A percentile compares a stretch with the other conserved stretches of the same genome.
Evolutionary conservation across 2,329 filamentous ascomycete species (phyloP).

Genomic region (Ambrosiella beaveri): DNA sequence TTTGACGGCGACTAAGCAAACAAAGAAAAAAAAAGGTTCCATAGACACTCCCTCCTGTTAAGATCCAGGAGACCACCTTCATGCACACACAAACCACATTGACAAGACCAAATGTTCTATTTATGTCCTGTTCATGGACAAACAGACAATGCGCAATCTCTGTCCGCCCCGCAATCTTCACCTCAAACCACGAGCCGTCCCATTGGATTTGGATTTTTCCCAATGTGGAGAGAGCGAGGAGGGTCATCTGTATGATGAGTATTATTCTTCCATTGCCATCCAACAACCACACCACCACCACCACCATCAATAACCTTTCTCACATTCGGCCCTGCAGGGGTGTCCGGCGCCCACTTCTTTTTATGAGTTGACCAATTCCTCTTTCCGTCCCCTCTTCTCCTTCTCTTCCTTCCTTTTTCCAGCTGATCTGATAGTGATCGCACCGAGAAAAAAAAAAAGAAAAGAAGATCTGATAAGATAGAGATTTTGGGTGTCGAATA

Average conservation of each 20-base stretch:
- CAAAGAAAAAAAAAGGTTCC: neutral
- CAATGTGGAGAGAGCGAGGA: too few species aligned
- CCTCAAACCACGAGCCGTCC: neutral
- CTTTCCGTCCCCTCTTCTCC: neutral
- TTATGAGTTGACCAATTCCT: neutral
- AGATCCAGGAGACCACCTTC: neutral
- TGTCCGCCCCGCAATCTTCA: neutral
- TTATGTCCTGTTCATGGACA: neutral
- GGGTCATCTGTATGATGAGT: too few species aligned
- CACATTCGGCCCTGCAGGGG: neutral
- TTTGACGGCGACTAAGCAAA: neutral
- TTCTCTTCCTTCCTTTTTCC: neutral
- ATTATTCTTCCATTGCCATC: neutral
- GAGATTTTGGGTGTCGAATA: neutral
- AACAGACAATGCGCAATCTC: neutral
- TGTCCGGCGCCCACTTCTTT: neutral
- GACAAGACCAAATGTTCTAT: neutral
- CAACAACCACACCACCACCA: neutral
- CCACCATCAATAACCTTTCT: neutral
- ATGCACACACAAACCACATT: neutral
- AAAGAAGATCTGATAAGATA: conserved; percentile 5
- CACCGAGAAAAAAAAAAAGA: conserved; percentile 2
- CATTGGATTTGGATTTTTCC: neutral
- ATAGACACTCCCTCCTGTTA: neutral
- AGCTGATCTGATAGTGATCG: conserved; percentile 1